Percentiles rank a stretch among this genome's conserved stretches.
Evolutionary conservation across 805 yeast species (phyloP).

Genomic region (Zygosaccharomyces siamensis): DNA sequence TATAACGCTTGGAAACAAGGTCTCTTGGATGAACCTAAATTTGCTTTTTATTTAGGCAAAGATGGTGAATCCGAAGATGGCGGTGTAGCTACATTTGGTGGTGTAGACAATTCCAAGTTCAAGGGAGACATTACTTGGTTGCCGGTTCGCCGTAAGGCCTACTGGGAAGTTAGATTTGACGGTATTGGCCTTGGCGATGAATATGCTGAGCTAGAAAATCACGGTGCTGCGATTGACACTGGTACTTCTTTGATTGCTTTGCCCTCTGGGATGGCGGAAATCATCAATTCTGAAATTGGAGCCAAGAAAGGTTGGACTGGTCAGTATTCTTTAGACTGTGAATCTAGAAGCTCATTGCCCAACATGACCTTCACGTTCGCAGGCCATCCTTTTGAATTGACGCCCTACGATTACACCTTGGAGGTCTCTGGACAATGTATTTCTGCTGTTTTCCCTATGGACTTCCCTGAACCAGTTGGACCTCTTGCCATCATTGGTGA

Average conservation of each 20-base stretch:
- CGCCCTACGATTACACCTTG: slow-evolving; percentile 87
- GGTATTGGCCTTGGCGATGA: slow-evolving; percentile 91
- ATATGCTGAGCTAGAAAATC: slow-evolving; percentile 70
- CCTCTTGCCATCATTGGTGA: slow-evolving; percentile 96
- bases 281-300: slow-evolving; percentile 91
- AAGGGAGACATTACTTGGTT: slow-evolving; percentile 87
- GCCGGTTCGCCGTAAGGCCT: slow-evolving; percentile 98
- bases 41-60: slow-evolving; percentile 90
- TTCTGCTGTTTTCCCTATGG: slow-evolving; percentile 95
- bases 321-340: slow-evolving; percentile 92
- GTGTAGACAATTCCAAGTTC: slow-evolving; percentile 71
- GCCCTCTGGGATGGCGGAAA: slow-evolving; percentile 94
- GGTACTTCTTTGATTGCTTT: slow-evolving; percentile 95
- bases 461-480: slow-evolving; percentile 94
- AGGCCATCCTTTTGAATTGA: slow-evolving; percentile 86
- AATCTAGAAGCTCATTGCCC: slow-evolving; percentile 74
- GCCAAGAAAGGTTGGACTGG: slow-evolving; percentile 98
- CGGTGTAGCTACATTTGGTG: slow-evolving; percentile 95
- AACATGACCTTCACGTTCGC: slow-evolving; percentile 86
- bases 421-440: slow-evolving; percentile 94
- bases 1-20: slow-evolving; percentile 83
- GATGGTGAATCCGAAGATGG: slow-evolving; percentile 66
- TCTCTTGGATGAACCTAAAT: slow-evolving; percentile 75
- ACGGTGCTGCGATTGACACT: slow-evolving; percentile 98
- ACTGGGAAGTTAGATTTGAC: slow-evolving; percentile 96